Evolutionary conservation across 768 basidiomycete species (phyloP).

Genomic region (Tulasnella sp.): DNA sequence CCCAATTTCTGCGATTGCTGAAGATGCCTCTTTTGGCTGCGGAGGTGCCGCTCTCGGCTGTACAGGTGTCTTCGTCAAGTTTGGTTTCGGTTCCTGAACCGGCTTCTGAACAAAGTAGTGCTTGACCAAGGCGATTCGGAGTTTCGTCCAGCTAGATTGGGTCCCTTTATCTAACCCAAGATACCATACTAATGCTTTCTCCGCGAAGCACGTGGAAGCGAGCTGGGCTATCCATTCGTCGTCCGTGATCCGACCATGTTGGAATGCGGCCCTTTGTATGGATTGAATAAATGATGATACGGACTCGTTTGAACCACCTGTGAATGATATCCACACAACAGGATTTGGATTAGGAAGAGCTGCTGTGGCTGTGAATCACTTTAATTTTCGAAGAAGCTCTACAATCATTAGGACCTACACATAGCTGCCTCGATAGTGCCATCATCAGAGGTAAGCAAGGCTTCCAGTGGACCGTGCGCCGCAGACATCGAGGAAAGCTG

Average conservation of each 20-base stretch:
- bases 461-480: not conserved
- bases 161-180: not conserved
- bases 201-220: not conserved
- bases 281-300: not conserved
- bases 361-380: not conserved
- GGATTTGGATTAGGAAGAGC: not conserved
- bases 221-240: not conserved
- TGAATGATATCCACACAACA: not conserved
- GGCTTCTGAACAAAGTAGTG: not conserved
- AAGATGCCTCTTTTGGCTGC: not conserved
- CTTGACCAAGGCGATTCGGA: not conserved
- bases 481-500: not conserved
- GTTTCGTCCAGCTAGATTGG: not conserved
- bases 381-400: not conserved
- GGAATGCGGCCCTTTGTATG: slow-evolving; percentile 4
- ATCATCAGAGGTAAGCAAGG: not conserved
- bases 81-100: not conserved
- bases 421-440: not conserved
- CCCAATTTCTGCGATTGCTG: not conserved
- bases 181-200: not conserved
- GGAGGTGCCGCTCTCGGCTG: not conserved
- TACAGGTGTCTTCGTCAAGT: not conserved
- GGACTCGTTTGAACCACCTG: not conserved
- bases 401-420: not conserved
- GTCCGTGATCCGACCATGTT: not conserved